Conservation (phyloP, 202 grass and related monocot species). For the Eragrostis tef region DNA sequence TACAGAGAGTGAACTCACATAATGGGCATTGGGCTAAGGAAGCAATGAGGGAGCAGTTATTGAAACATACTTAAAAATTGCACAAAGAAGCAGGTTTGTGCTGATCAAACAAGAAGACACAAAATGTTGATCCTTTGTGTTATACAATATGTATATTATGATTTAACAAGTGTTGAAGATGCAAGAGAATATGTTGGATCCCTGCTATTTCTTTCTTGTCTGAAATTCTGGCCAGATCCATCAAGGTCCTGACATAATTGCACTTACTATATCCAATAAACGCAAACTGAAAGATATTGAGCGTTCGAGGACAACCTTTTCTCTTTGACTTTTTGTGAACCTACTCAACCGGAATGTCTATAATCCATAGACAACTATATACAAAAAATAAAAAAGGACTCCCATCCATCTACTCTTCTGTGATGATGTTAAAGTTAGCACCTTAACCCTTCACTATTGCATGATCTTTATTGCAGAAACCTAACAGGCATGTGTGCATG, state of each 20-base stretch:
- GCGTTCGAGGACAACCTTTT: neutral
- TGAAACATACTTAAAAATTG: constrained; percentile 21
- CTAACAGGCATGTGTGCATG: constrained; percentile 8
- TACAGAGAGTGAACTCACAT: constrained; percentile 28
- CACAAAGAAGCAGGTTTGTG: constrained; percentile 6
- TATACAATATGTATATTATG: neutral
- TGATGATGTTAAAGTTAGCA: neutral
- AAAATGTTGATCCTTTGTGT: neutral
- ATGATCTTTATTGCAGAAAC: constrained; percentile 2
- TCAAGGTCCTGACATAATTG: no score
- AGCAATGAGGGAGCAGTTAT: no score
- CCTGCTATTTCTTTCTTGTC: no score
- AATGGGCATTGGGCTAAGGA: no score
- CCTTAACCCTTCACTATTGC: neutral
- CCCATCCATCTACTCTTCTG: neutral
- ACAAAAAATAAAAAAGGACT: neutral
- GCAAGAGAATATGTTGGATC: no score
- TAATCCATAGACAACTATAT: neutral
- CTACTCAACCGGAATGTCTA: neutral
- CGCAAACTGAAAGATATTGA: neutral
- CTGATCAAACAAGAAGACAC: constrained; percentile 26
- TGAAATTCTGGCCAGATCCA: no score
- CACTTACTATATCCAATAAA: no score
- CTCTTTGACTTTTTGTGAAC: neutral
- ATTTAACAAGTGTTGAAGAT: constrained; percentile 8